These are phyloP conservation scores for Phytophthora macrochlamydospora DNA, from an alignment of 352 stramenopile species.

Conservation along the genomic window DNA sequence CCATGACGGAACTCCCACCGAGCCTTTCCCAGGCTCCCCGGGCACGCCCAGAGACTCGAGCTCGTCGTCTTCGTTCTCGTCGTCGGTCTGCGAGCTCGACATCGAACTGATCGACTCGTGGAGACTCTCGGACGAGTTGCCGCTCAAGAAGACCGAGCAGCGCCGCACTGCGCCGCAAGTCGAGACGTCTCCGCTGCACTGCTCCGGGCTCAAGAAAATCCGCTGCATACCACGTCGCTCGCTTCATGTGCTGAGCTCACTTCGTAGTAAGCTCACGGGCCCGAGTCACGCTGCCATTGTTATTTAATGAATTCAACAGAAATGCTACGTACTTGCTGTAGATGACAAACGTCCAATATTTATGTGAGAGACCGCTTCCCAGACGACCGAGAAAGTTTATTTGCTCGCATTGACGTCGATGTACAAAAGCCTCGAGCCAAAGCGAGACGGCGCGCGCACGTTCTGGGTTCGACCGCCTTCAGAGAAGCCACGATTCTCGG, in stretches of 20 bases:
- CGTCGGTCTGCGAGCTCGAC: slow-evolving; percentile 29
- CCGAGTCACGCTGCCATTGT: slow-evolving; percentile 15
- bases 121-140: slow-evolving; percentile 11
- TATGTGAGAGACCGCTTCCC: background rate
- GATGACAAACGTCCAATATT: no score
- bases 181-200: background rate
- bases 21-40: slow-evolving; percentile 33
- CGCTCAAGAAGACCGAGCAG: slow-evolving; percentile 2
- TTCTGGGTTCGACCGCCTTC: background rate
- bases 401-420: background rate
- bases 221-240: slow-evolving; percentile 28
- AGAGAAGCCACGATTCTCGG: background rate
- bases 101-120: slow-evolving; percentile 26
- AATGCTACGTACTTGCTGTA: background rate
- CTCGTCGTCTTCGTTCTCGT: slow-evolving; percentile 16
- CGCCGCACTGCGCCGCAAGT: slow-evolving; percentile 10
- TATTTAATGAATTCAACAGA: slow-evolving; percentile 27
- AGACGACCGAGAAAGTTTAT: background rate
- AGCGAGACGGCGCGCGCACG: background rate
- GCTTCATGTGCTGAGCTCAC: slow-evolving; percentile 17
- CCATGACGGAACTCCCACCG: slow-evolving; percentile 39
- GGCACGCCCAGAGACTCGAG: slow-evolving; percentile 17
- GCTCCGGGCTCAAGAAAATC: slow-evolving; percentile 17
- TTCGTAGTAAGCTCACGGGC: slow-evolving; percentile 23
- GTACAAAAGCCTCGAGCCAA: background rate